phyloP scores from a whole-genome alignment of 257 asterid species.

The Fraxinus quadrangulata region DNA sequence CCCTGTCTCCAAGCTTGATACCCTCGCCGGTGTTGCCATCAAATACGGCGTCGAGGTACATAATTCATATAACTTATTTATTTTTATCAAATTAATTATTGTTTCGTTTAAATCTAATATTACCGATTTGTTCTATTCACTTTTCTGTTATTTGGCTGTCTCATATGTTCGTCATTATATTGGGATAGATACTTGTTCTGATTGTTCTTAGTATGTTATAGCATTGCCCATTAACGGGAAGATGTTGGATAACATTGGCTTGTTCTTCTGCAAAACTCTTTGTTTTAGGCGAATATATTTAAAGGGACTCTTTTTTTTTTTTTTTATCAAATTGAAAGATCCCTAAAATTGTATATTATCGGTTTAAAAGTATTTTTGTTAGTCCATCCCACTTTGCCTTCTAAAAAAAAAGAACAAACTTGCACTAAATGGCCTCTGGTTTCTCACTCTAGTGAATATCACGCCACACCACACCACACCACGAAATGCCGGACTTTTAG shows the following conservation, averaged over 20 bases:
- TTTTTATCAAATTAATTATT: neutral
- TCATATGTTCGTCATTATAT: neutral
- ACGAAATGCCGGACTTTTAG: neutral
- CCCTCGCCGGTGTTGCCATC: slow-evolving; percentile 90
- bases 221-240: neutral
- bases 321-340: neutral
- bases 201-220: neutral
- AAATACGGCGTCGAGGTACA: slow-evolving; percentile 88
- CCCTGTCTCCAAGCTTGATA: slow-evolving; percentile 73
- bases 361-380: neutral
- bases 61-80: neutral
- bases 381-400: neutral
- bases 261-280: neutral
- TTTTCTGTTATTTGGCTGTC: neutral
- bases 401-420: neutral
- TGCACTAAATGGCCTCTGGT: neutral
- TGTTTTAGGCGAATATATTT: neutral
- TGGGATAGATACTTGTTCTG: neutral
- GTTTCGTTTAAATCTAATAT: neutral
- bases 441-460: neutral
- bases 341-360: neutral
- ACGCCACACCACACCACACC: neutral
- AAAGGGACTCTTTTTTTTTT: neutral
- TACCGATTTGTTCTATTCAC: neutral
- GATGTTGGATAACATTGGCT: neutral